Conservation (phyloP, 306 rosid species). For the Prunus mongolica region DNA sequence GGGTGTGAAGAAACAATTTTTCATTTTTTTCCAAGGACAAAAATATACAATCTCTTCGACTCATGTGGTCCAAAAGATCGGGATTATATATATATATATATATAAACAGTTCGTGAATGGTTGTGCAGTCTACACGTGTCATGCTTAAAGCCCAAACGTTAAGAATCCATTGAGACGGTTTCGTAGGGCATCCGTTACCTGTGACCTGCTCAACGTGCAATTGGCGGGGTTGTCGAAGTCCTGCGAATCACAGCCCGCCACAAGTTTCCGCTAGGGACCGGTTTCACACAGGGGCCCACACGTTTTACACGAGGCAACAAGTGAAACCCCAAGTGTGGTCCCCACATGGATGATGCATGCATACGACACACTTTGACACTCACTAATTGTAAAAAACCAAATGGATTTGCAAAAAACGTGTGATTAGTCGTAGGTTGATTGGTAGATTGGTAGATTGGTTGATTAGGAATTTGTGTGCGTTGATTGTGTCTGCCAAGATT, state of each 20-base stretch:
- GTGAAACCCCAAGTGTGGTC: constrained; percentile 6
- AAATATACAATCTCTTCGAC: no score
- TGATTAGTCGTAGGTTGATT: constrained; percentile 12
- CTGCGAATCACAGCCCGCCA: constrained; percentile 21
- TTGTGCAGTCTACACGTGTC: constrained; percentile 6
- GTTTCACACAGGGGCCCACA: constrained; percentile 19
- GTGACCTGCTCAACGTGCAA: not conserved
- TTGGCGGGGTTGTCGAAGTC: constrained; percentile 17
- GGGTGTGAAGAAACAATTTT: not conserved
- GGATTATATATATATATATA: no score
- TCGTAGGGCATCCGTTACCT: constrained; percentile 22
- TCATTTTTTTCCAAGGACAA: not conserved
- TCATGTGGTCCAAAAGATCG: no score
- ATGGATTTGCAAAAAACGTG: not conserved
- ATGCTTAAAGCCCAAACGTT: not conserved
- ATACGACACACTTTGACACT: not conserved
- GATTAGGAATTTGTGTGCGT: not conserved
- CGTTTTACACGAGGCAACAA: constrained; percentile 29
- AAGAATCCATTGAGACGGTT: constrained; percentile 15
- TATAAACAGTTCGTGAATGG: constrained; percentile 2
- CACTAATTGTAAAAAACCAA: not conserved
- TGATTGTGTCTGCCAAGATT: constrained; percentile 12
- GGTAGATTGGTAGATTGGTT: not conserved
- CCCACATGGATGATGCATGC: not conserved
- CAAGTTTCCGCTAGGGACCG: constrained; percentile 1